Evolutionary conservation across 768 basidiomycete species (phyloP).

Genomic region (Leccinum subtestaceum): DNA sequence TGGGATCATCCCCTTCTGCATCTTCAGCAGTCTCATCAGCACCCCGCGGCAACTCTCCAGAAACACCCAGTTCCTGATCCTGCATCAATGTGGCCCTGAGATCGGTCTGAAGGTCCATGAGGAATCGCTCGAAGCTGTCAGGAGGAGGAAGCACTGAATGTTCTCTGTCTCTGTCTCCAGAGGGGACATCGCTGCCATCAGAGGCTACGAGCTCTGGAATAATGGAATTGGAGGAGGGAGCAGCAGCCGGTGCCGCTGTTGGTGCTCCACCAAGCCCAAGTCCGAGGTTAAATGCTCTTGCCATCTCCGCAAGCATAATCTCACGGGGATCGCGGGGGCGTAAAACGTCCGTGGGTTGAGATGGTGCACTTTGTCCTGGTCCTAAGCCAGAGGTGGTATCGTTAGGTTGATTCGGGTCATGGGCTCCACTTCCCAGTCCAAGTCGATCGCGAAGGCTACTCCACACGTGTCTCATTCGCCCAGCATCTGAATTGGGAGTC

Average conservation of each 20-base stretch:
- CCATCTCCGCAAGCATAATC: constrained; percentile 78
- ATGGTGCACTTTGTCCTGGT: constrained; percentile 6
- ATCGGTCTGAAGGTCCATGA: constrained; percentile 75
- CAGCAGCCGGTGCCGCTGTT: constrained; percentile 2
- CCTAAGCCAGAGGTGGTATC: constrained; percentile 6
- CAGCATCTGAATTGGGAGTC: constrained; percentile 39
- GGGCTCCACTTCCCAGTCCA: constrained; percentile 41
- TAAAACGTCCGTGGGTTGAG: constrained; percentile 11
- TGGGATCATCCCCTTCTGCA: constrained; percentile 14
- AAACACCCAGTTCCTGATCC: constrained; percentile 15
- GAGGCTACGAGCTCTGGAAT: constrained; percentile 8
- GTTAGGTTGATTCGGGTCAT: constrained; percentile 13
- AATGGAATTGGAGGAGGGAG: constrained; percentile 7
- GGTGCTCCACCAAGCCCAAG: constrained; percentile 44
- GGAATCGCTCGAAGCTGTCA: constrained; percentile 78
- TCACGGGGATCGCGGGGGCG: constrained; percentile 53
- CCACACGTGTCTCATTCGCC: constrained; percentile 64
- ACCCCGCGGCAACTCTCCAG: constrained; percentile 6
- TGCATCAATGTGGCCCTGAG: constrained; percentile 60
- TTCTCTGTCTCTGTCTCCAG: constrained; percentile 15
- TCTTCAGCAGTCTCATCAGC: constrained; percentile 14
- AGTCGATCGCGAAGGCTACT: constrained; percentile 65
- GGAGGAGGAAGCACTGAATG: constrained; percentile 41
- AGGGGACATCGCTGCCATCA: constrained; percentile 2
- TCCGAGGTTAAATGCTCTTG: constrained; percentile 73